Percentiles rank a stretch among this genome's conserved stretches.
Evolutionary conservation across 805 yeast genomes (phyloP).

Genomic region (Candida taoyuanica): DNA sequence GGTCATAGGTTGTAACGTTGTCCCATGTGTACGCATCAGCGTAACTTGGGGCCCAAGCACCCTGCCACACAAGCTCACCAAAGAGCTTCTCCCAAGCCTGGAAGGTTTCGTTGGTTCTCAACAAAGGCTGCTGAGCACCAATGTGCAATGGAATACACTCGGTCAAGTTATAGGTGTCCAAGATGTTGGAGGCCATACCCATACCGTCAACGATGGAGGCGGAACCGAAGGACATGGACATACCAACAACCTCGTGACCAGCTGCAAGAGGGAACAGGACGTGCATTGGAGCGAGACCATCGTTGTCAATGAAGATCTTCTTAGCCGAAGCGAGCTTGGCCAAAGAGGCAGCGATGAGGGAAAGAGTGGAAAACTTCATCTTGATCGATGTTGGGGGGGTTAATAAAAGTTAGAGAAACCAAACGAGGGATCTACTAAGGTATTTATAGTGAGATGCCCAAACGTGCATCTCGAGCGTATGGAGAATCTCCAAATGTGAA

Average conservation of each 20-base stretch:
- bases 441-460: neutral
- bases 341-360: conserved; percentile 15
- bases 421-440: neutral
- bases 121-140: conserved; percentile 36
- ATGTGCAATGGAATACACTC: conserved; percentile 34
- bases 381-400: neutral
- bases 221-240: conserved; percentile 37
- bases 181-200: conserved; percentile 30
- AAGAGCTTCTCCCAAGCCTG: conserved; percentile 34
- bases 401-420: neutral
- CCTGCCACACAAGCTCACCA: conserved; percentile 40
- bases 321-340: conserved; percentile 22
- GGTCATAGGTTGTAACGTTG: conserved; percentile 29
- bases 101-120: conserved; percentile 37
- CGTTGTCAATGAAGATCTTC: conserved; percentile 40
- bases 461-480: too few relatives aligned
- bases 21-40: conserved; percentile 31
- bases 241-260: conserved; percentile 37
- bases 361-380: conserved; percentile 16
- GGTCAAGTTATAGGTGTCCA: conserved; percentile 32
- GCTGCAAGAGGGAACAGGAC: conserved; percentile 35
- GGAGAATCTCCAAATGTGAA: too few relatives aligned
- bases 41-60: conserved; percentile 33
- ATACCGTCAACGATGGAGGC: conserved; percentile 36
- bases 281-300: conserved; percentile 36